Evolutionary conservation across 495 filamentous ascomycete species (phyloP), one percentile per base, ranked within the genome.

Genomic region (Aspergillus bertholletiae): DNA sequence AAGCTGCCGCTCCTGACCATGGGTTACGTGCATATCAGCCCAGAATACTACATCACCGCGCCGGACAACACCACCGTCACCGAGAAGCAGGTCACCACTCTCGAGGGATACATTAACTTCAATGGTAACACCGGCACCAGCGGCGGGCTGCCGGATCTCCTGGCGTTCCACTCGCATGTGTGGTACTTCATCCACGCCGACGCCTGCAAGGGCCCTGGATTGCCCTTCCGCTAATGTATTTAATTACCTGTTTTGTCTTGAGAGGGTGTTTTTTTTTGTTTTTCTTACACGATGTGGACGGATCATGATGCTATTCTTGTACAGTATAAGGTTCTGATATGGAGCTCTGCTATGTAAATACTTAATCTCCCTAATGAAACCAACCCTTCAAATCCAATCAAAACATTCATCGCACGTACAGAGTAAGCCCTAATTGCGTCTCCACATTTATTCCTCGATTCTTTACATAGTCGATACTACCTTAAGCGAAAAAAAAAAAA

Each of bases 21-120:
- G 55, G 79, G 78, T 27, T 89, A 79, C 67, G 67, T 74, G 26
- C 87, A 89, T 62, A 71, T 82, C 7, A 80, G 73, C 43, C 85
- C 86, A 1, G 87, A 89, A 68, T 88, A 83, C 67, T 88, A 69
- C 43, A 77, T 82, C 50, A 67, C 61, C 0, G 62, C 61, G 0
- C 62, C 46, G 1, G 74, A 74, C 35, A 66, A 68, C 26, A 57
- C 65, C 7, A 57, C 66, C 21, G 68, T 76, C 13, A 59, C 66
- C 0, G 35, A 70, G 12, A 61, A 46, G n/a, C 66, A 78, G 53
- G 51, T 79, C 3, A 49, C 61, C 8, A 59, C 67, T 11, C 64
- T 66, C 20, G 55, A 61, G 5, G 75, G 75, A 0, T 61, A 54
- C 32, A 27, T 70, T 4, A 77, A 75, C 55, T 56, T 59, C 2